Percentiles rank a stretch among this genome's conserved stretches.
Evolutionary conservation across 345 rosid genomes (phyloP).

Genomic region (Acer saccharum): DNA sequence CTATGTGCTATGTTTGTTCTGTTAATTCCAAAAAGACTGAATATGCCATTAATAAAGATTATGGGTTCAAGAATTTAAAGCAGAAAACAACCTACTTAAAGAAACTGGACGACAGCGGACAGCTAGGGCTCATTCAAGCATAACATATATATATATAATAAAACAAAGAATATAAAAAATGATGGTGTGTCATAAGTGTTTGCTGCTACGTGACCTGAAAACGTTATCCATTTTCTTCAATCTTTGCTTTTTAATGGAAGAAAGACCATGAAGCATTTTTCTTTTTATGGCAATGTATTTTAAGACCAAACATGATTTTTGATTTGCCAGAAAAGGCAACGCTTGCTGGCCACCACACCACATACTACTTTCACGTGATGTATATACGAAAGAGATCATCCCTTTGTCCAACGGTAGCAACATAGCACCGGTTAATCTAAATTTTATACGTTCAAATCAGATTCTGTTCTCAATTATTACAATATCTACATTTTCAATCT

Average conservation of each 20-base stretch:
- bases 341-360: neutral
- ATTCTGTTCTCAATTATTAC: too few relatives aligned
- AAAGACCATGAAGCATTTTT: constrained; percentile 26
- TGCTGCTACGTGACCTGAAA: constrained; percentile 5
- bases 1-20: neutral
- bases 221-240: constrained; percentile 5
- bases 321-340: constrained; percentile 22
- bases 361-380: constrained; percentile 20
- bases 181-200: constrained; percentile 13
- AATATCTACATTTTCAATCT: too few relatives aligned
- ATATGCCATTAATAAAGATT: neutral
- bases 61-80: constrained; percentile 15
- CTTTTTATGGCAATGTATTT: constrained; percentile 24
- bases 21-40: constrained; percentile 3
- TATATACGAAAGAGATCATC: neutral
- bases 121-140: too few relatives aligned
- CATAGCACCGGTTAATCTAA: too few relatives aligned
- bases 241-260: constrained; percentile 21
- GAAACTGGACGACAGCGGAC: too few relatives aligned
- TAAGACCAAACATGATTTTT: constrained; percentile 24
- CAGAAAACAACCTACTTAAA: neutral
- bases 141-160: neutral
- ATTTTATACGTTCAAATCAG: too few relatives aligned
- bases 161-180: too few relatives aligned
- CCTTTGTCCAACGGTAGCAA: constrained; percentile 12